Evolutionary conservation across 305 asterid species (phyloP).

Genomic region (Rubia tinctorum): DNA sequence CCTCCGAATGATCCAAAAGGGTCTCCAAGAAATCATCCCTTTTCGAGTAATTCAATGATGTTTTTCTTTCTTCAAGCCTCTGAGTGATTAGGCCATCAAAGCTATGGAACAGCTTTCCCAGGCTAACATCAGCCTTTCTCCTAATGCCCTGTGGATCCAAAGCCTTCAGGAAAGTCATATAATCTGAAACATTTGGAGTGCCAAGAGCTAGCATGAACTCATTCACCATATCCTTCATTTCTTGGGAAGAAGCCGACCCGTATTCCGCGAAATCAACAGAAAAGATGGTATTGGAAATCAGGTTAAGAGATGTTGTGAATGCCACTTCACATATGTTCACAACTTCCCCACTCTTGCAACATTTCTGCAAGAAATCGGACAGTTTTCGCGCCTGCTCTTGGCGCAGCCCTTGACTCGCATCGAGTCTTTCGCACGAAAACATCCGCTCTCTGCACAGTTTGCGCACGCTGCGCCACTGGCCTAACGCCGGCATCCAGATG

Average conservation of each 20-base stretch:
- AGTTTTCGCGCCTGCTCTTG: not conserved
- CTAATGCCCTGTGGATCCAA: constrained; percentile 26
- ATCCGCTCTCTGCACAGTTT: constrained; percentile 6
- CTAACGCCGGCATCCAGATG: constrained; percentile 20
- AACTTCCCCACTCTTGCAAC: not conserved
- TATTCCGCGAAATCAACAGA: constrained; percentile 11
- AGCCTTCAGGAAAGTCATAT: constrained; percentile 17
- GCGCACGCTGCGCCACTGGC: constrained; percentile 32
- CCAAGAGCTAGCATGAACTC: constrained; percentile 10
- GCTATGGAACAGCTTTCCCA: not conserved
- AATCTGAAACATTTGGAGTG: constrained; percentile 23
- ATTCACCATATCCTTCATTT: constrained; percentile 14
- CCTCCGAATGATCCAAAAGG: constrained; percentile 19
- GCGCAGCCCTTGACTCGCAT: not conserved
- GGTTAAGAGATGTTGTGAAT: constrained; percentile 22
- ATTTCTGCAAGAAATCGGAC: not conserved
- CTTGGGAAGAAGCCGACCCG: not conserved
- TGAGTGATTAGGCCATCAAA: constrained; percentile 29
- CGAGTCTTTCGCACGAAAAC: not conserved
- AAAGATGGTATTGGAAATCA: constrained; percentile 24
- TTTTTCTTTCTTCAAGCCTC: constrained; percentile 2
- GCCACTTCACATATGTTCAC: constrained; percentile 17
- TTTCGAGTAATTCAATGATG: not conserved
- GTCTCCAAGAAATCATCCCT: constrained; percentile 19
- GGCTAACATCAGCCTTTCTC: not conserved